phyloP scores from a whole-genome alignment of 345 rosid species.

The Eucalyptus fibrosa region DNA sequence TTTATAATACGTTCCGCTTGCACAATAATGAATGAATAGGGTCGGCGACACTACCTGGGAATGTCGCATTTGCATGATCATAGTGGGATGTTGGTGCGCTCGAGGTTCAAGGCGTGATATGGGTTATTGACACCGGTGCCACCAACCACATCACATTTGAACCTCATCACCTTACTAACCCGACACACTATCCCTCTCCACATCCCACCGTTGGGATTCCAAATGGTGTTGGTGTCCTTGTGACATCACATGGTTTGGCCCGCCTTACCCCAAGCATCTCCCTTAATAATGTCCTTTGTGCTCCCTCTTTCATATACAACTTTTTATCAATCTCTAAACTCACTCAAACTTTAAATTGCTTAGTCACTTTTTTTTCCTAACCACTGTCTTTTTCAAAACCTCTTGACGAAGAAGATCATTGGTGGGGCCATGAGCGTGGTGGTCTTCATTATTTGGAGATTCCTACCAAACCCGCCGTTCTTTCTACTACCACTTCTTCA shows the following conservation, averaged over 20 bases:
- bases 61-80: too few species aligned
- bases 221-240: neutral
- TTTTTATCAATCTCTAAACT: neutral
- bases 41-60: too few species aligned
- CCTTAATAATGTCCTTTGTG: neutral
- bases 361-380: neutral
- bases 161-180: neutral
- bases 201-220: neutral
- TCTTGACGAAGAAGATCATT: neutral
- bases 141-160: neutral
- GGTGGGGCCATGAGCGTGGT: neutral
- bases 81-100: too few species aligned
- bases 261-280: neutral
- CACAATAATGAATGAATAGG: too few species aligned
- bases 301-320: neutral
- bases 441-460: neutral
- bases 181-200: neutral
- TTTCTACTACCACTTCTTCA: neutral
- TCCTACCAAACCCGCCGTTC: neutral
- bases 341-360: neutral
- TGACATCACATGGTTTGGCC: neutral
- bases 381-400: neutral
- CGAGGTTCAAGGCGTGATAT: too few species aligned
- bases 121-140: neutral
- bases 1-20: too few species aligned